phyloP scores from a whole-genome alignment of 495 filamentous ascomycete species.

The Hypomontagnella monticulosa region DNA sequence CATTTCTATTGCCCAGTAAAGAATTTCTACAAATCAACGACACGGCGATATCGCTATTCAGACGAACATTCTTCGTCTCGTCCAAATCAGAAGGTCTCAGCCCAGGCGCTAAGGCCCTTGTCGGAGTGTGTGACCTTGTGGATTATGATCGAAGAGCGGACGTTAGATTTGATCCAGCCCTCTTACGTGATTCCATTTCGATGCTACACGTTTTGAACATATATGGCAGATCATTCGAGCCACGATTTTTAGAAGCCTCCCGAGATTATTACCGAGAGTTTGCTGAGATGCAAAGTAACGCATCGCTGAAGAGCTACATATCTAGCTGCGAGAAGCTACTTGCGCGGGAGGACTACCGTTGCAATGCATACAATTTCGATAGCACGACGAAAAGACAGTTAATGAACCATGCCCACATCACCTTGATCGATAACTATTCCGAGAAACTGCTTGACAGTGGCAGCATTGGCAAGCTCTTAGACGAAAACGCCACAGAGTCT shows the following conservation, averaged over 20 bases:
- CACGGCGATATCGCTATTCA: conserved; percentile 65
- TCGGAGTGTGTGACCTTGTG: conserved; percentile 80
- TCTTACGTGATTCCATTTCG: conserved; percentile 75
- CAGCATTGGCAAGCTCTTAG: conserved; percentile 74
- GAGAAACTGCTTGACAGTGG: conserved; percentile 67
- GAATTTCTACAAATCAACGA: conserved; percentile 62
- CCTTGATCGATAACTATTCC: conserved; percentile 70
- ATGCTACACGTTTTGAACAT: conserved; percentile 84
- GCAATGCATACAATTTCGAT: conserved; percentile 81
- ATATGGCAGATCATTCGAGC: conserved; percentile 83
- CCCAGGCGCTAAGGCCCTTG: conserved; percentile 64
- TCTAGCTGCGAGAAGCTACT: conserved; percentile 71
- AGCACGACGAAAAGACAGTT: conserved; percentile 80
- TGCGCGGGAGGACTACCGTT: conserved; percentile 73
- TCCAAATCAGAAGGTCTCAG: conserved; percentile 58
- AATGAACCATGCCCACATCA: conserved; percentile 72
- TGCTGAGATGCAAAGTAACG: conserved; percentile 66
- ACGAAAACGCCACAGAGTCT: conserved; percentile 69
- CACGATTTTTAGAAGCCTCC: conserved; percentile 72
- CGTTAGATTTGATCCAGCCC: conserved; percentile 56
- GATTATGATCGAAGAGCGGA: conserved; percentile 71
- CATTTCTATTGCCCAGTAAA: conserved; percentile 78
- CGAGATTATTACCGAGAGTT: conserved; percentile 70
- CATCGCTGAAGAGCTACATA: conserved; percentile 75
- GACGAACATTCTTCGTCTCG: conserved; percentile 62